phyloP scores from a whole-genome alignment of 176 grass and related monocot genomes.

The Avena sativa region DNA sequence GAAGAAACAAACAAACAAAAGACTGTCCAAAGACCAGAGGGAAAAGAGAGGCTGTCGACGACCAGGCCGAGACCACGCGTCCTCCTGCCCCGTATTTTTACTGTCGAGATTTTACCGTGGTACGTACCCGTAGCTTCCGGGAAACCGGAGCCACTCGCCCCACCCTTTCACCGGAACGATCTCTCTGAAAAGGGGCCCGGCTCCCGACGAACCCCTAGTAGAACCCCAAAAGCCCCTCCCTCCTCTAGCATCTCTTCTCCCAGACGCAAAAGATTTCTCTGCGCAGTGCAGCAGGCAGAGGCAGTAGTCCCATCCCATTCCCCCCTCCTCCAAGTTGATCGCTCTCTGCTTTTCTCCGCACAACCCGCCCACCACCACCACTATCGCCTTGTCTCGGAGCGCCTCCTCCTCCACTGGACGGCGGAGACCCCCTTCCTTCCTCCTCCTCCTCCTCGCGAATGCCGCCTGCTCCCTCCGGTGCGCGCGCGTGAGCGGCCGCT shows the following conservation, averaged over 20 bases:
- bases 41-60: not conserved
- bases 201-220: not conserved
- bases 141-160: not conserved
- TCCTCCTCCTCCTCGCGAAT: not conserved
- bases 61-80: not conserved
- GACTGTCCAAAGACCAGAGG: not conserved
- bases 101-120: not conserved
- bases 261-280: constrained; percentile 2
- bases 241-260: not conserved
- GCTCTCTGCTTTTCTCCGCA: not conserved
- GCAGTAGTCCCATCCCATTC: not conserved
- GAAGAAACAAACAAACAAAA: not conserved
- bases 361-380: not conserved
- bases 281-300: not conserved
- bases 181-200: not conserved
- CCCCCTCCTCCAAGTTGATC: constrained; percentile 9
- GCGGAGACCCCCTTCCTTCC: not conserved
- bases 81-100: not conserved
- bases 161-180: not conserved
- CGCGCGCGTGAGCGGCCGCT: not conserved
- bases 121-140: not conserved
- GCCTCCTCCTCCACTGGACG: not conserved
- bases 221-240: not conserved
- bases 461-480: constrained; percentile 1
- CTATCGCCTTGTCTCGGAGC: not conserved